Conservation (phyloP, 108 stramenopile genomes). For the Cyclotella choctawhatcheeana region DNA sequence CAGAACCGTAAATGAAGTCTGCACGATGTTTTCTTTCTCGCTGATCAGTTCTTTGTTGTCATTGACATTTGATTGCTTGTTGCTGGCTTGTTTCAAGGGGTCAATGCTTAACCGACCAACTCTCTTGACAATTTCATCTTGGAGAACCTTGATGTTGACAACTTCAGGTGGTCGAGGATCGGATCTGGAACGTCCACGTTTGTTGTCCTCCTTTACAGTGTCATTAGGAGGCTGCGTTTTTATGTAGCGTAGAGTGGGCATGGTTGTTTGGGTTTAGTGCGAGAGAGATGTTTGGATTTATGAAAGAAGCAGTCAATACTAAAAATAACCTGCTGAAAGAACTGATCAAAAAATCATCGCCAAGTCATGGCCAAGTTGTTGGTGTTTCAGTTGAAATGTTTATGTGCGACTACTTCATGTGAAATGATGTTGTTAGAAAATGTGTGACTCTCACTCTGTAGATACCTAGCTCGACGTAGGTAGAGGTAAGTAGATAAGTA, state of each 20-base stretch:
- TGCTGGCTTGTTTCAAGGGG: not conserved
- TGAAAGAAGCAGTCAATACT: not conserved
- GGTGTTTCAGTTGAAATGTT: no score
- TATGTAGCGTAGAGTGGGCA: slow-evolving; percentile 4
- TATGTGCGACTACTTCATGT: not conserved
- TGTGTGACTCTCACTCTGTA: no score
- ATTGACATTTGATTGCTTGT: not conserved
- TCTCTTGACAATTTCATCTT: not conserved
- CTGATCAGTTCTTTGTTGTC: not conserved
- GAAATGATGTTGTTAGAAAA: no score
- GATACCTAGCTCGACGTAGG: not conserved
- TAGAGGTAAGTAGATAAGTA: not conserved
- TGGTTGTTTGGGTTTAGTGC: not conserved
- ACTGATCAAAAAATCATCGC: no score
- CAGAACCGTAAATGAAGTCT: not conserved
- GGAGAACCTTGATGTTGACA: not conserved
- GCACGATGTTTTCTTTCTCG: not conserved
- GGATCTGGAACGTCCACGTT: not conserved
- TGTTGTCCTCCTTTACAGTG: not conserved
- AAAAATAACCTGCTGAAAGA: not conserved
- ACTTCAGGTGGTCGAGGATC: not conserved
- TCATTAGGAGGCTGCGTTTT: not conserved
- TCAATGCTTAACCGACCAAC: not conserved
- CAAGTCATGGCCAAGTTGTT: no score
- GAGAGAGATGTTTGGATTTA: not conserved